Evolutionary conservation across 202 grass and related monocot species (phyloP).

Genomic region (Digitaria exilis): DNA sequence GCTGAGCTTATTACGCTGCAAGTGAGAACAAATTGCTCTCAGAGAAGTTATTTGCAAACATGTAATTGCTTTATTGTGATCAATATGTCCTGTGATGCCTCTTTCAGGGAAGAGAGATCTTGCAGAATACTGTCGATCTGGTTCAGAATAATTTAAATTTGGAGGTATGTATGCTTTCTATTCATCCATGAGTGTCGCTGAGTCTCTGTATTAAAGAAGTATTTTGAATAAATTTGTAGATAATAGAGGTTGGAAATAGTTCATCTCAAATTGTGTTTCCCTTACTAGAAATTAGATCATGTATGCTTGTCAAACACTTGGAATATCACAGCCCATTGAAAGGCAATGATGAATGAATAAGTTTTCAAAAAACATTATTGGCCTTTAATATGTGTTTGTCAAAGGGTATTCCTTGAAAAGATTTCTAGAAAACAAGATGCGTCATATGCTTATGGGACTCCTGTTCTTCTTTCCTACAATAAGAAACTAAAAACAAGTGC

Average conservation of each 20-base stretch:
- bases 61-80: constrained; percentile 1
- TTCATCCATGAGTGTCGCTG: constrained; percentile 20
- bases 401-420: neutral
- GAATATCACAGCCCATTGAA: neutral
- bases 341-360: neutral
- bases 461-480: neutral
- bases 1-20: constrained; percentile 96
- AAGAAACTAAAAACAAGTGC: neutral
- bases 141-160: constrained; percentile 98
- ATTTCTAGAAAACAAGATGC: neutral
- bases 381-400: neutral
- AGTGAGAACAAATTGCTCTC: constrained; percentile 57
- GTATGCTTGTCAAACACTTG: neutral
- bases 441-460: neutral
- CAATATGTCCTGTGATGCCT: constrained; percentile 40
- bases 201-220: constrained; percentile 7
- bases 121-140: constrained; percentile 96
- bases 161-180: constrained; percentile 59
- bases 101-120: constrained; percentile 91
- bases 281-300: neutral
- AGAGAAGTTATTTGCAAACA: constrained; percentile 35
- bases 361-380: neutral
- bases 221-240: constrained; percentile 13
- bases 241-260: neutral
- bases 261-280: neutral